phyloP scores from a whole-genome alignment of 345 rosid species.

The Geranium rotundifolium region DNA sequence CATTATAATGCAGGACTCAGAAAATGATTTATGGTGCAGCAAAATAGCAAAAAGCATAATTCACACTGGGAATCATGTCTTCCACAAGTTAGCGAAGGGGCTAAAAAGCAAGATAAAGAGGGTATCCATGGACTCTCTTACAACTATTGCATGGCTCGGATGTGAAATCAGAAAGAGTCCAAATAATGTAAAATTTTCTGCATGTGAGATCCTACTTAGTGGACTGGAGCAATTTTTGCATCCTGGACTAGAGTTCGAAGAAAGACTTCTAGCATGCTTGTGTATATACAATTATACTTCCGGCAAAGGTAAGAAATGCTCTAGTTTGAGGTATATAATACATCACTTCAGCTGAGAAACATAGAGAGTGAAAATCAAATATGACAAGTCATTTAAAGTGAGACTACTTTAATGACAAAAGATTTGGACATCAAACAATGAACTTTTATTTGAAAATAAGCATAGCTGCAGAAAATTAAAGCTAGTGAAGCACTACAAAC shows the following conservation, averaged over 20 bases:
- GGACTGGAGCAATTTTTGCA: conserved; percentile 62
- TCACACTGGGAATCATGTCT: conserved; percentile 41
- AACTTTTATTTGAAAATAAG: too few relatives aligned
- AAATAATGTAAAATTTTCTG: conserved; percentile 36
- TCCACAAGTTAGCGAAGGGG: conserved; percentile 43
- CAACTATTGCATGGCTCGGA: conserved; percentile 64
- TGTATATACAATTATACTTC: conserved; percentile 88
- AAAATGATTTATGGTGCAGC: conserved; percentile 57
- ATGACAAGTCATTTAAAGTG: too few relatives aligned
- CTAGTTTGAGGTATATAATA: too few relatives aligned
- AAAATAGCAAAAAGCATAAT: conserved; percentile 50
- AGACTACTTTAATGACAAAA: too few relatives aligned
- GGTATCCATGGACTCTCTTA: conserved; percentile 51
- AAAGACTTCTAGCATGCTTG: conserved; percentile 67
- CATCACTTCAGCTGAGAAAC: too few relatives aligned
- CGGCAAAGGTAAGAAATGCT: conserved; percentile 47
- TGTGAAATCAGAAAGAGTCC: conserved; percentile 57
- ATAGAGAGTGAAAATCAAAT: too few relatives aligned
- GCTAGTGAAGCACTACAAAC: too few relatives aligned
- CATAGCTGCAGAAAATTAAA: too few relatives aligned
- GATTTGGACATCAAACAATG: too few relatives aligned
- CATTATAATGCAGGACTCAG: conserved; percentile 43
- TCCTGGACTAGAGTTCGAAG: conserved; percentile 80
- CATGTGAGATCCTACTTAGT: conserved; percentile 54
- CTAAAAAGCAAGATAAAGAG: conserved; percentile 51